Percentiles rank a stretch among this genome's conserved stretches.
Conservation (phyloP, 2,329 filamentous ascomycete genomes). For the Aureobasidium zeae region DNA sequence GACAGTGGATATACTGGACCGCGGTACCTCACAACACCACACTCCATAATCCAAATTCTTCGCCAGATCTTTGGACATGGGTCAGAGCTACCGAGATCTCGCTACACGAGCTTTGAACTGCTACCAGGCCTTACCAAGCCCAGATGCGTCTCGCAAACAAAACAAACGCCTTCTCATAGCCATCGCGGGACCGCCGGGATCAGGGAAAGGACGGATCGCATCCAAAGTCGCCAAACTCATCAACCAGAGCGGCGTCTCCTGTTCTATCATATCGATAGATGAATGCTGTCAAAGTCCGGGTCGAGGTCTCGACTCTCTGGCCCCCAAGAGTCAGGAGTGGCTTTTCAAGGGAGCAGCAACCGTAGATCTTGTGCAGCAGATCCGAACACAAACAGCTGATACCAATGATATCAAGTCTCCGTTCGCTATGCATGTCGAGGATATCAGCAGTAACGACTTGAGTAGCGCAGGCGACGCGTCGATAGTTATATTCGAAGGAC, state of each 20-base stretch:
- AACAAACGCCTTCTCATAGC: conserved; percentile 11
- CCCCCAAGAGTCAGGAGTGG: conserved; percentile 4
- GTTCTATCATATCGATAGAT: conserved; percentile 10
- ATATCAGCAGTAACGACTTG: not conserved
- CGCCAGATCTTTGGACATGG: too few relatives aligned
- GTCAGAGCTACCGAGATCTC: conserved; percentile 6
- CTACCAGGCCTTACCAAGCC: conserved; percentile 6
- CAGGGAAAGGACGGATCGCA: conserved; percentile 8
- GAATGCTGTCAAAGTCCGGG: conserved; percentile 3
- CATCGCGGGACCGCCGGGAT: conserved; percentile 6
- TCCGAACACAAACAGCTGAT: conserved; percentile 3
- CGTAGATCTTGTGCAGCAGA: conserved; percentile 9
- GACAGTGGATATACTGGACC: too few relatives aligned
- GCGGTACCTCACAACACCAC: too few relatives aligned
- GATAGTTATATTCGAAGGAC: conserved; percentile 11
- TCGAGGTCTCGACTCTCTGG: not conserved
- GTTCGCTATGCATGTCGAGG: conserved; percentile 3
- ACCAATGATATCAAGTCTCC: conserved; percentile 8
- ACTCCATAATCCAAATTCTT: too few relatives aligned
- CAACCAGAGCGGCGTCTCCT: conserved; percentile 12
- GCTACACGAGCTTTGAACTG: conserved; percentile 8
- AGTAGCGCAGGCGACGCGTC: conserved; percentile 9
- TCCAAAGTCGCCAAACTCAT: conserved; percentile 4
- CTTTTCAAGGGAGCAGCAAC: conserved; percentile 9
- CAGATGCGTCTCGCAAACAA: conserved; percentile 10